phyloP scores from a whole-genome alignment of 2,329 filamentous ascomycete species.

The Thielaviopsis euricoi region DNA sequence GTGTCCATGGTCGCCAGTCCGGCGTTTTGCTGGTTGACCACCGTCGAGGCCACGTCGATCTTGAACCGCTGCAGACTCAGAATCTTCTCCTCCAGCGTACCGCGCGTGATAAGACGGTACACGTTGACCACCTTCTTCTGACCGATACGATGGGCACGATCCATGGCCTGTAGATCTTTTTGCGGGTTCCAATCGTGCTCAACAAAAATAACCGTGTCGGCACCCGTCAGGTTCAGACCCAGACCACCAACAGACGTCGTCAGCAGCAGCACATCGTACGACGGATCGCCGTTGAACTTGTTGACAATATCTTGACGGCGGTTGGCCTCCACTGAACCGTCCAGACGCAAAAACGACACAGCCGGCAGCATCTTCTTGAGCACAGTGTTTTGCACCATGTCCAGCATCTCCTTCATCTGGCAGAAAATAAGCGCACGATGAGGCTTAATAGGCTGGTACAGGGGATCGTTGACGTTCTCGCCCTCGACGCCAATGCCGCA shows the following conservation, averaged over 20 bases:
- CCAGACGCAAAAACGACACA: constrained; percentile 85
- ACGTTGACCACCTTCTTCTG: constrained; percentile 99
- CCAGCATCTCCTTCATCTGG: constrained; percentile 99
- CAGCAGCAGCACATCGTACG: constrained; percentile 82
- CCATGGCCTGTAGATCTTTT: constrained; percentile 97
- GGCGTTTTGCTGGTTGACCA: constrained; percentile 97
- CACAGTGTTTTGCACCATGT: constrained; percentile 94
- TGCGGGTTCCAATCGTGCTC: constrained; percentile 99
- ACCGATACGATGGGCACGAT: constrained; percentile 91
- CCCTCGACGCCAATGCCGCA: constrained; percentile 79
- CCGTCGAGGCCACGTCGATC: constrained; percentile 93
- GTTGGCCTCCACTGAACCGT: constrained; percentile 81
- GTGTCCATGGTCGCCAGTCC: constrained; percentile 93
- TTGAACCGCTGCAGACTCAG: constrained; percentile 97
- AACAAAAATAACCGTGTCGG: constrained; percentile 97
- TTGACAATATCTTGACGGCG: constrained; percentile 97
- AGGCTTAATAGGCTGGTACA: constrained; percentile 75
- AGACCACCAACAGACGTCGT: constrained; percentile 92
- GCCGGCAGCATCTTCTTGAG: constrained; percentile 79
- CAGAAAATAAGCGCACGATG: constrained; percentile 95
- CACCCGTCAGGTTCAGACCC: constrained; percentile 86
- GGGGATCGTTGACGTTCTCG: constrained; percentile 38
- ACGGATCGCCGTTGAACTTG: constrained; percentile 94
- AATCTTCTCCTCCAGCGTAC: constrained; percentile 97
- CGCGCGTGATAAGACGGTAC: constrained; percentile 87